Base-by-base conservation (phyloP, 2,329 filamentous ascomycete genomes). In the Pochonia chlamydosporia region DNA sequence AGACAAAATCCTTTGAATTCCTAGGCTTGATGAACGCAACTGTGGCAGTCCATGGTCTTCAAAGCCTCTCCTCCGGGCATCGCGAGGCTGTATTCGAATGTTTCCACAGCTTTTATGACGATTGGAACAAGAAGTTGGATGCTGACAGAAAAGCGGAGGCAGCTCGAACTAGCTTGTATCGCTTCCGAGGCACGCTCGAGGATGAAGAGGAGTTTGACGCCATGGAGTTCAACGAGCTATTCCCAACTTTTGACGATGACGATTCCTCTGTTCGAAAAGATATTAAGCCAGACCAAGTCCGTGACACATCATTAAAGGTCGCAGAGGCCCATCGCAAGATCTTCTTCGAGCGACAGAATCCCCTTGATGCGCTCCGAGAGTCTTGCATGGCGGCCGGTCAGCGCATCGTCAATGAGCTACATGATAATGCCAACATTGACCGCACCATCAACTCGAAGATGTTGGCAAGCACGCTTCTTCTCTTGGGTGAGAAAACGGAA, bases 61-160 rank as follows among this genome's bases (percentile, higher is more conserved):
- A 64, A 33, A 63, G 64, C 50, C 62, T 80, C 43, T 55, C 69
- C 36, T 48, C 58, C 3, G 54, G 64, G 42, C 63, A 74, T 11
- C 75, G 81, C 21, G 70, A 78, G 24, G 65, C 75, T 8, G 64
- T 92, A 2, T 82, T 85, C 46, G 75, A 79, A 54, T 76, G 82
- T 16, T 82, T 96, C 51, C 79, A 87, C 44, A 73, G 71, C 14
- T 84, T 95, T 58, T 95, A 91, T 59, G 70, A 81, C 14, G 77
- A 90, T 43, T 99, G 92, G 91, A 87, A 81, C 55, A 77, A 79
- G 43, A 85, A 85, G 59, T 78, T 96, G 2, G 79, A 85, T 45
- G 74, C 81, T 18, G 91, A 96, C 53, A 85, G 89, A 57, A 81
- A 84, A 56, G 80, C 87, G 40, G 82, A 87, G 55, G 84, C 87